Evolutionary conservation across 257 asterid genomes (phyloP).

Genomic region (Linaria vulgaris): DNA sequence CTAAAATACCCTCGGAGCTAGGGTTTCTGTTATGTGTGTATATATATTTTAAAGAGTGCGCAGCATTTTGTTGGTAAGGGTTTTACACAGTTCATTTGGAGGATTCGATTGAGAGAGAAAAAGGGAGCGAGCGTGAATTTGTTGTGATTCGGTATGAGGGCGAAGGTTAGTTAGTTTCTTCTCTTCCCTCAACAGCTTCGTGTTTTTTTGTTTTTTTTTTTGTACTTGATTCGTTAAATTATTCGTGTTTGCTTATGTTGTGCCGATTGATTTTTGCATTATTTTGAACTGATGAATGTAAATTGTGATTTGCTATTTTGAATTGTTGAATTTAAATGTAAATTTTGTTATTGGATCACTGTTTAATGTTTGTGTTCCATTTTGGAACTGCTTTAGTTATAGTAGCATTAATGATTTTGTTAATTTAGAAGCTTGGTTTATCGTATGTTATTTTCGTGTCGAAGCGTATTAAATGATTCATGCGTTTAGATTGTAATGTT

Average conservation of each 20-base stretch:
- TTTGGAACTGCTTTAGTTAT: neutral
- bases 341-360: neutral
- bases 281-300: too few relatives aligned
- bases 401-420: neutral
- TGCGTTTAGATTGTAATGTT: too few relatives aligned
- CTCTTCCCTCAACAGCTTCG: neutral
- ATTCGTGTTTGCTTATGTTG: neutral
- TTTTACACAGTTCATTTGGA: too few relatives aligned
- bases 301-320: too few relatives aligned
- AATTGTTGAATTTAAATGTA: too few relatives aligned
- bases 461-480: too few relatives aligned
- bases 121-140: neutral
- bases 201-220: neutral
- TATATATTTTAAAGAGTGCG: too few relatives aligned
- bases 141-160: conserved; percentile 15
- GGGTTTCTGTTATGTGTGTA: too few relatives aligned
- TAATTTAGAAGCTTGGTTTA: neutral
- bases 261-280: too few relatives aligned
- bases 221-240: neutral
- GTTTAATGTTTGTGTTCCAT: too few relatives aligned
- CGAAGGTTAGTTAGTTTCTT: conserved; percentile 5
- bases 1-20: too few relatives aligned
- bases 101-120: neutral
- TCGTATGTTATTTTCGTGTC: neutral
- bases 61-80: too few relatives aligned